Conservation (phyloP, 2,329 filamentous ascomycete genomes). For the Pyrenophora seminiperda region DNA sequence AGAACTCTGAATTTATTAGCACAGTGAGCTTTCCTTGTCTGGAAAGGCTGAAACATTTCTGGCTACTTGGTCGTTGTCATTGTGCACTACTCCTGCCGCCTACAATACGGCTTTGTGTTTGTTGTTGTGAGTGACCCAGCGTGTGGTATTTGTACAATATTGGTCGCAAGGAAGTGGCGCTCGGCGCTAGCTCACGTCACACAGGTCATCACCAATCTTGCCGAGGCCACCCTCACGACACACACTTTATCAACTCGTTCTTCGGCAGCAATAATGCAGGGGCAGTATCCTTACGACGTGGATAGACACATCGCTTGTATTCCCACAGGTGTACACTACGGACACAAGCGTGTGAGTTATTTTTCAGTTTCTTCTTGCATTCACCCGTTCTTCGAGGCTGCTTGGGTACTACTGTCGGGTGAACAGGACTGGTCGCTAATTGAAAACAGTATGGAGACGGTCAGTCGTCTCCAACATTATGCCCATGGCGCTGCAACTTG, state of each 20-base stretch:
- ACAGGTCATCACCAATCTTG: background rate
- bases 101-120: background rate
- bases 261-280: conserved; percentile 3
- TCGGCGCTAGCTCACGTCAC: conserved; percentile 14
- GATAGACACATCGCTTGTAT: conserved; percentile 29
- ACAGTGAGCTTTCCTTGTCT: conserved; percentile 16
- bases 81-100: too few species aligned
- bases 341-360: conserved; percentile 33
- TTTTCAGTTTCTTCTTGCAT: background rate
- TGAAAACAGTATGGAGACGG: conserved; percentile 18
- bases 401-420: background rate
- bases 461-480: conserved; percentile 26
- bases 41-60: background rate
- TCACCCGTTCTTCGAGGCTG: background rate
- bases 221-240: background rate
- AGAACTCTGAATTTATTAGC: conserved; percentile 1
- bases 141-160: conserved; percentile 2
- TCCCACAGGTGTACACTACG: conserved; percentile 30
- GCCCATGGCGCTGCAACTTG: conserved; percentile 51
- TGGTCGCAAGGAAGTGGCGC: conserved; percentile 5
- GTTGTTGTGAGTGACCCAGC: background rate
- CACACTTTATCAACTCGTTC: background rate
- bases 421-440: conserved; percentile 6
- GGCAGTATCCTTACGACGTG: conserved; percentile 21
- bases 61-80: too few species aligned